Base-by-base conservation (phyloP, 169 alveolate genomes). In the Babesia bigemina region DNA sequence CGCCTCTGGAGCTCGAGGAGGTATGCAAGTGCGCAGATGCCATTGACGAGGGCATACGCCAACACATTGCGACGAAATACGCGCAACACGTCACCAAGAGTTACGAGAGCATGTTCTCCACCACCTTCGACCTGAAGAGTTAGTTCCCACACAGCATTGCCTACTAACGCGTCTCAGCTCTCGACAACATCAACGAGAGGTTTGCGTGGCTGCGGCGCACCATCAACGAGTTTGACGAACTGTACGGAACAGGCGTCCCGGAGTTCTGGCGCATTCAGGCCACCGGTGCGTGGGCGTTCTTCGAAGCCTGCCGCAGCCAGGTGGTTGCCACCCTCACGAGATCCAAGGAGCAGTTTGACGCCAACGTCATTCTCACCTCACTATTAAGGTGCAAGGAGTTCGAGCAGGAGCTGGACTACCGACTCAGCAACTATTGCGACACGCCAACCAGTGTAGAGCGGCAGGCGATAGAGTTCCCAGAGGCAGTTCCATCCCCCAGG, bases 131-230 rank as follows among this genome's bases (percentile, higher is more conserved):
- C 67, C 77, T 79, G 36, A 79, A 70, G 71, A 62, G 86, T 76
- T 10, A 45, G 86, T 67, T n/a, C 19, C 48, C 19, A 11, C 10
- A 4, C 7, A 21, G 4, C 48, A 0, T 1, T 24, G 45, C 9
- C 2, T 12, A 58, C 11, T 66, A 33, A 45, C 36, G 17, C 1
- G 3, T 7, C 21, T 29, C 72, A 76, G 86, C 44, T 21, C 50
- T 71, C 22, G 87, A 79, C 65, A 61, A 71, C 53, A 50, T 79
- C 13, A 56, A 69, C 50, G 79, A 79, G 36, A 19, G 87, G 33
- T 79, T 79, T 65, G 73, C 87, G 11, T 79, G 87, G 87, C 49
- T 79, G 49, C 70, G 87, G 55, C 63, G 87, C 50, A 53, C 60
- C 42, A 59, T 79, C 48, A 79, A 60, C 36, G 87, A 79, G 29